These are phyloP conservation scores for Yarrowia bubula DNA, from an alignment of 805 yeast genomes.

Conservation along the genomic window DNA sequence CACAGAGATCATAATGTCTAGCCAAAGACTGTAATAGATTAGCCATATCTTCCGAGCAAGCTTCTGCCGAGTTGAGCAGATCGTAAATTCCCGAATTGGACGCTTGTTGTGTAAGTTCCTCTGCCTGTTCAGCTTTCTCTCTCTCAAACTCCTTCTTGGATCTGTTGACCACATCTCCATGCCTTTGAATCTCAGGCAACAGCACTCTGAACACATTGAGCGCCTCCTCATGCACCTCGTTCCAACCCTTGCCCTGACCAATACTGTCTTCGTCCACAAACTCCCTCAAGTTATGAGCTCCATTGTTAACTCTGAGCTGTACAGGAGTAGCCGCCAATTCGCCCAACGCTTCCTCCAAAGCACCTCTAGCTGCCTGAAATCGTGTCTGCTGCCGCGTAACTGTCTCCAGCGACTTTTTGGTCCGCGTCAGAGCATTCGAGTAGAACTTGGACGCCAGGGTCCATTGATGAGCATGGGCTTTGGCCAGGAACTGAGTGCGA, in stretches of 20 bases:
- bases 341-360: conserved; percentile 15
- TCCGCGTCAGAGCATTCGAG: conserved; percentile 7
- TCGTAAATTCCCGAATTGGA: neutral
- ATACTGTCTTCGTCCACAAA: conserved; percentile 5
- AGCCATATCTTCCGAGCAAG: conserved; percentile 13
- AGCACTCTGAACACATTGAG: neutral
- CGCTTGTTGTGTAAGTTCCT: neutral
- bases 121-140: neutral
- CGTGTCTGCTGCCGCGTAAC: conserved; percentile 16
- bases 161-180: neutral
- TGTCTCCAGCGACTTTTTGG: conserved; percentile 12
- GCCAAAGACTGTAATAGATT: neutral
- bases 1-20: conserved; percentile 17
- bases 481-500: conserved; percentile 10
- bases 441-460: conserved; percentile 2
- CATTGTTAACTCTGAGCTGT: neutral
- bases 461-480: conserved; percentile 17
- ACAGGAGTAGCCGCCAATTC: conserved; percentile 23
- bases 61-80: conserved; percentile 6
- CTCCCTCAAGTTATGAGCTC: conserved; percentile 13
- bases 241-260: neutral
- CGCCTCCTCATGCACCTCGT: conserved; percentile 7
- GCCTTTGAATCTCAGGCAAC: conserved; percentile 3
- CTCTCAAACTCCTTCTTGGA: conserved; percentile 6
- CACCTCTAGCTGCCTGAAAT: conserved; percentile 9